Evolutionary conservation across 176 grass and related monocot genomes (phyloP).

Genomic region (Paspalum vaginatum): DNA sequence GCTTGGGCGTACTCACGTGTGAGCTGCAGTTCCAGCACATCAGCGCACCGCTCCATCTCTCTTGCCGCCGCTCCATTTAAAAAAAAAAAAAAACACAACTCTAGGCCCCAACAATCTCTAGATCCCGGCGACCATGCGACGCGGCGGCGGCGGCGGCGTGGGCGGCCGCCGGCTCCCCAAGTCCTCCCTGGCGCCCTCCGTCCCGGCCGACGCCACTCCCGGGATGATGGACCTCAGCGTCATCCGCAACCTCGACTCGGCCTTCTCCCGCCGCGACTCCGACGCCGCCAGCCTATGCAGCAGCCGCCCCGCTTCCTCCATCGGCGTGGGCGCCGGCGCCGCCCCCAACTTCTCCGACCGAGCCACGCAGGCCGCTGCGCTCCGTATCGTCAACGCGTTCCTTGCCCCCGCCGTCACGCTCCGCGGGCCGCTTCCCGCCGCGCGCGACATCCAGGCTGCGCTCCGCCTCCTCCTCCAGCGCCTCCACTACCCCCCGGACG

Average conservation of each 20-base stretch:
- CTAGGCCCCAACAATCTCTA: neutral
- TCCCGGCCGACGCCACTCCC: conserved; percentile 20
- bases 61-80: neutral
- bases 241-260: conserved; percentile 56
- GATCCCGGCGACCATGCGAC: conserved; percentile 47
- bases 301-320: conserved; percentile 54
- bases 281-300: conserved; percentile 73
- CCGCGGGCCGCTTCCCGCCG: conserved; percentile 57
- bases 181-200: conserved; percentile 35
- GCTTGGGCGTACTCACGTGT: too few species aligned
- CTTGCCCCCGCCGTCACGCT: conserved; percentile 54
- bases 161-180: conserved; percentile 46
- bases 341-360: conserved; percentile 60
- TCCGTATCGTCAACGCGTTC: conserved; percentile 69
- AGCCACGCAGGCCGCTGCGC: conserved; percentile 61
- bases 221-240: conserved; percentile 30
- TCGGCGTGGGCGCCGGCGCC: conserved; percentile 23
- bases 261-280: conserved; percentile 75
- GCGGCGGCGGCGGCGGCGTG: conserved; percentile 31
- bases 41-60: too few species aligned
- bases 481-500: conserved; percentile 30
- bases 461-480: conserved; percentile 52
- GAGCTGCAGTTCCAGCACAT: too few species aligned
- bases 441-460: conserved; percentile 66
- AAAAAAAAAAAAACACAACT: neutral